Base-by-base conservation (phyloP, 139 green algal genomes). In the Asterochloris erici region DNA sequence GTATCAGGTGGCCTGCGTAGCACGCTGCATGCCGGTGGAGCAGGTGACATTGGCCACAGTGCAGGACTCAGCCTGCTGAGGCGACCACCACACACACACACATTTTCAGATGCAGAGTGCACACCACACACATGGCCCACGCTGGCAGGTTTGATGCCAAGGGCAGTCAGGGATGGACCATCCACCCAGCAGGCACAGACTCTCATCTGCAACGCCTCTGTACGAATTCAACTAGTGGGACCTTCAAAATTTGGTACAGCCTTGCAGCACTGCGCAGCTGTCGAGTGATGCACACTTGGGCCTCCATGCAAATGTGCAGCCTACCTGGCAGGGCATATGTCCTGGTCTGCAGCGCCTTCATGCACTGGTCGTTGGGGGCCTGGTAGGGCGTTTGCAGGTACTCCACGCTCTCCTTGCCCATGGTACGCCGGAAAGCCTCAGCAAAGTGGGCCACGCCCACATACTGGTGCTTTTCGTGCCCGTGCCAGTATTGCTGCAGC, bases 401-500 rank as follows among this genome's bases (percentile, higher is more conserved):
- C 15, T 29, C 69, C 0, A 16, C n/a, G 66, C 79, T 69, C 15
- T 23, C 26, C 24, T 81, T 77, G 26, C 86, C 88, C 28, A 74
- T 66, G 11, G 66, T 83, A 16, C 74, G 60, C 79, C 82, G 27
- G 71, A 84, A 90, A 12, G 87, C 87, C 9, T 79, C 73, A 16
- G 78, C 38, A 16, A 90, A 85, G 29, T 74, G 23, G 28, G 68
- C 61, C 47, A 90, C 82, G 17, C 82, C 79, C 71, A 90, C 68
- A 73, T 82, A 90, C 26, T 73, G 16, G n/a, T 85, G 87, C 16
- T 26, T 81, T 29, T 66, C 47, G 74, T 78, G 26, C 29, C 75
- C 68, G 15, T 61, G 29, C 78, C 82, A 88, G 74, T 88, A 88
- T 78, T 90, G 84, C 84, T 85, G 71, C 85, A 83, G 21, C 79